Base-by-base conservation (phyloP, 2,329 filamentous ascomycete genomes). In the Hypoxylon sp. region DNA sequence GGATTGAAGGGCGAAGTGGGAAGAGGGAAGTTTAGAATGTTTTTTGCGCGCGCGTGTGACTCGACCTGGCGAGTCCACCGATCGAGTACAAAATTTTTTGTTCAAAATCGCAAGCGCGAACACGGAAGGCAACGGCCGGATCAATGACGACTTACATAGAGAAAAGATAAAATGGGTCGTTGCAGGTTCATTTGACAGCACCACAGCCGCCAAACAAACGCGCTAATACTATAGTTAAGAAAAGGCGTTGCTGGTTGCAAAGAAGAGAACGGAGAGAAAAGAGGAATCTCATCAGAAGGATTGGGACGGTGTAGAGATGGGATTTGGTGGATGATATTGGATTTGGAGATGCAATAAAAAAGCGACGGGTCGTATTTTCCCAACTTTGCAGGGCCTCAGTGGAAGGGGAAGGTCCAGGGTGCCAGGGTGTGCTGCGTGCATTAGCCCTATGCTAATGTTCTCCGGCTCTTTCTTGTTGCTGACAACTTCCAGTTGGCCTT, bases 111-210 rank as follows among this genome's bases (percentile, higher is more conserved):
- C 56, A 51, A 68, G 68, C 62, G 54, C 29, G 42, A 62, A 62
- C 46, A 37, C 32, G 51, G 56, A 31, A 46, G 27, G 21, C 37
- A 56, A 27, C 37, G 21, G 19, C 19, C 3, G 60, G 44, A 62
- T 48, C 48, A 55, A 72, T 65, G 71, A 67, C 71, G 78, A 83
- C 88, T 83, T 87, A 93, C 91, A 85, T 85, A 85, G 81, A 86
- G 85, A 85, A 84, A 87, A 82, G 84, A 82, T 81, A 84, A 79
- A 80, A 85, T 83, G 79, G 82, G 83, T 83, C 83, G 84, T 85
- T 94, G 93, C 94, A 98, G 93, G 93, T 96, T 97, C 94, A 97
- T 97, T 93, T 95, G 93, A 97, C 93, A 94, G 93, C 91, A 80
- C 73, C 75, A 69, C 79, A 83, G 91, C 90, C 92, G 93, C 87